Conservation (phyloP, 2,329 filamentous ascomycete genomes). For the Byssothecium circinans region DNA sequence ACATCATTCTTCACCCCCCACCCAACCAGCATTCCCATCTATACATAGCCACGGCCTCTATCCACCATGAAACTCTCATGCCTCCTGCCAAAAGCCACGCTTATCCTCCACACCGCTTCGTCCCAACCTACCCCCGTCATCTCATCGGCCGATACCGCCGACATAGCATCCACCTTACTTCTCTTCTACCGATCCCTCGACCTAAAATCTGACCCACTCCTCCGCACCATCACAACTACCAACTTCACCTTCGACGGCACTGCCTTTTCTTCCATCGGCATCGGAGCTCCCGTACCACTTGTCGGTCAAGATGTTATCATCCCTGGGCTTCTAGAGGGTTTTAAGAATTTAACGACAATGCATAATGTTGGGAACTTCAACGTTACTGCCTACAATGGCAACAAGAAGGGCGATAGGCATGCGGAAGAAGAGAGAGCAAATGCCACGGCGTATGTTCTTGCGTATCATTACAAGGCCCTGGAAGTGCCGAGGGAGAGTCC, state of each 20-base stretch:
- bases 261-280: background rate
- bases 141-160: too few species aligned
- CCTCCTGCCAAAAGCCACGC: too few species aligned
- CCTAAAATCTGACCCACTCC: background rate
- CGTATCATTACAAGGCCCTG: background rate
- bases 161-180: background rate
- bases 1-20: too few species aligned
- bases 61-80: too few species aligned
- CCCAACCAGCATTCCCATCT: too few species aligned
- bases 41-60: too few species aligned
- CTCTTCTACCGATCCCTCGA: constrained; percentile 1
- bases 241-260: background rate
- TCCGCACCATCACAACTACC: background rate
- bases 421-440: background rate
- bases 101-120: too few species aligned
- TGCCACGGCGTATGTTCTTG: background rate
- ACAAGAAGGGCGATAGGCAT: too few species aligned
- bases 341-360: background rate
- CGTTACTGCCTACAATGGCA: background rate
- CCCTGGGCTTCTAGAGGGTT: background rate
- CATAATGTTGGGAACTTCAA: background rate
- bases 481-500: background rate
- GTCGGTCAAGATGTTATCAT: background rate
- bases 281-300: background rate
- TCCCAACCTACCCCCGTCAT: too few species aligned